Conservation (phyloP, 2,329 filamentous ascomycete species). For the Monosporascus sp. region DNA sequence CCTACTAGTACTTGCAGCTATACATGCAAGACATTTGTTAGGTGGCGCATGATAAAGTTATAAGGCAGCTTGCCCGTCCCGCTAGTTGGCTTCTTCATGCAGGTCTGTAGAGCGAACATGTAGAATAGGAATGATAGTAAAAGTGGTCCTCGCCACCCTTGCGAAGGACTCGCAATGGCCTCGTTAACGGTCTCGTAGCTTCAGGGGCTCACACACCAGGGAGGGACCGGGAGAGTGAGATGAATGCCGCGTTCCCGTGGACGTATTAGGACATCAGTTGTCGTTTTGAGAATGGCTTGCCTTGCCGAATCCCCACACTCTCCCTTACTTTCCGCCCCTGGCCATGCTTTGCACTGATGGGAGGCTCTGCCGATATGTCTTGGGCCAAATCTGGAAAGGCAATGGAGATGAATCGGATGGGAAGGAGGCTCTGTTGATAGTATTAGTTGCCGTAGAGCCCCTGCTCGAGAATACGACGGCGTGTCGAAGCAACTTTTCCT, state of each 20-base stretch:
- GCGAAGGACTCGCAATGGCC: background rate
- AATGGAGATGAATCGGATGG: slow-evolving; percentile 11
- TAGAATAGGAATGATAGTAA: slow-evolving; percentile 8
- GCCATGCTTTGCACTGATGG: slow-evolving; percentile 5
- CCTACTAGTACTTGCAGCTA: background rate
- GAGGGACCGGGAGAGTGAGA: slow-evolving; percentile 8
- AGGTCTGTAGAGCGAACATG: slow-evolving; percentile 2
- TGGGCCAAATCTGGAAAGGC: slow-evolving; percentile 12
- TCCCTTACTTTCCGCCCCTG: slow-evolving; percentile 20
- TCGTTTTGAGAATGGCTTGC: slow-evolving; percentile 21
- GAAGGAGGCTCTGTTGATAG: slow-evolving; percentile 8
- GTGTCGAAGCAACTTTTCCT: slow-evolving; percentile 7
- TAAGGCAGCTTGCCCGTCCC: slow-evolving; percentile 3
- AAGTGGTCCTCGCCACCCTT: background rate
- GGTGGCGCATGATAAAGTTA: background rate
- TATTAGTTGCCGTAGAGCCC: slow-evolving; percentile 17
- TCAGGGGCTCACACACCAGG: background rate
- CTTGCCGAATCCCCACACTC: slow-evolving; percentile 24
- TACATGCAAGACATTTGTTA: background rate
- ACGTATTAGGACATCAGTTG: slow-evolving; percentile 9
- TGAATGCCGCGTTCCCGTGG: slow-evolving; percentile 12
- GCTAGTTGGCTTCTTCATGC: slow-evolving; percentile 4
- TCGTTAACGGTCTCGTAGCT: background rate
- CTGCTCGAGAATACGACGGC: slow-evolving; percentile 3
- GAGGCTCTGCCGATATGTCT: slow-evolving; percentile 7